phyloP scores from a whole-genome alignment of 208 protist genomes.

The Sergeia podlipaevii region DNA sequence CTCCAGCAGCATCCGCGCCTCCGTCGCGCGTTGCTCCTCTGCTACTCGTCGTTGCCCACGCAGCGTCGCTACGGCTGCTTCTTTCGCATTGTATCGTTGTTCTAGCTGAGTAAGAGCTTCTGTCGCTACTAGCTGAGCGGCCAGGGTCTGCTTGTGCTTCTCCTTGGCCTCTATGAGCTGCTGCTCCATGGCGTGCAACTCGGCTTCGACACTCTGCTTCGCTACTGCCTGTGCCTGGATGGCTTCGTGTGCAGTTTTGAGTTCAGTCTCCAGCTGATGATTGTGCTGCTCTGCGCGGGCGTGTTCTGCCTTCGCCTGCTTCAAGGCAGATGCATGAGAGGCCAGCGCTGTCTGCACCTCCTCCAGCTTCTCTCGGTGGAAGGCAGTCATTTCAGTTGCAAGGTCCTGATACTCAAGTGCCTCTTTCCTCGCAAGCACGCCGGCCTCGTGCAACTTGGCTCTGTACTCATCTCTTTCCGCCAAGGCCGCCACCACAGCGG shows the following conservation, averaged over 20 bases:
- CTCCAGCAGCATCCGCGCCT: not conserved
- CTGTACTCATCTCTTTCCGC: slow-evolving; percentile 21
- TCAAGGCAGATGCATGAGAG: no score
- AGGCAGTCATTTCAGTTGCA: slow-evolving; percentile 14
- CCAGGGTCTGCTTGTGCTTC: slow-evolving; percentile 20
- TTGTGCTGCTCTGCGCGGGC: no score
- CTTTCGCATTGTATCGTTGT: not conserved
- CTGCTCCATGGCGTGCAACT: slow-evolving; percentile 5
- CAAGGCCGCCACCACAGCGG: slow-evolving; percentile 11
- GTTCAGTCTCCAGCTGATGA: no score
- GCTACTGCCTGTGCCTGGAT: slow-evolving; percentile 2
- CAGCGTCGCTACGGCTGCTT: not conserved
- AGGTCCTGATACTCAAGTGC: slow-evolving; percentile 65
- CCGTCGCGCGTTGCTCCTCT: slow-evolving; percentile 9
- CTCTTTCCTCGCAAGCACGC: slow-evolving; percentile 25
- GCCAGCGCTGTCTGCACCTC: slow-evolving; percentile 12
- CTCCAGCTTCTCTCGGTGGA: slow-evolving; percentile 19
- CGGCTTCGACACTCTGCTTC: not conserved
- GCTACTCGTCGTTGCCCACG: not conserved
- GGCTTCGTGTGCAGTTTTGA: no score
- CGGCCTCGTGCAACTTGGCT: slow-evolving; percentile 11
- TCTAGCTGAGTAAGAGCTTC: not conserved
- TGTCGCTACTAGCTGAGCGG: slow-evolving; percentile 12
- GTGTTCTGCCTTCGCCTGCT: no score
- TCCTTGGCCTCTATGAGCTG: slow-evolving; percentile 19